Base-by-base conservation (phyloP, 2,329 filamentous ascomycete species). In the Chrysoporthe deuterocubensis region DNA sequence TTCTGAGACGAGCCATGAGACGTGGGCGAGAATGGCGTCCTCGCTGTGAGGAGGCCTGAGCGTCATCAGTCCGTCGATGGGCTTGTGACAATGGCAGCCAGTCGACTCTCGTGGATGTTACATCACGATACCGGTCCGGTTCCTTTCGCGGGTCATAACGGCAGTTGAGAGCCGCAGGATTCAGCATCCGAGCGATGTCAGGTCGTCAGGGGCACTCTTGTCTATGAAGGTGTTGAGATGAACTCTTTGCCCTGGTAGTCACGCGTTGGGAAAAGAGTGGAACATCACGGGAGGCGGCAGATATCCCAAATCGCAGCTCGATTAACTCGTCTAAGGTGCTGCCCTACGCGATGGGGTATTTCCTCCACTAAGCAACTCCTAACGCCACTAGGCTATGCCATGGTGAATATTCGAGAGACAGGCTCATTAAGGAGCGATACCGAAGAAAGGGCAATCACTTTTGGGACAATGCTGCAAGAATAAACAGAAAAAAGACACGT, bases 301-400 rank as follows among this genome's bases (percentile, higher is more conserved):
- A 16, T 48, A 48, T 18, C 44, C 5, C 11, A 32, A 54, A 13
- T 26, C 18, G 3, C 32, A 13, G 26, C 50, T 54, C 21, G 11
- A 32, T 54, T 54, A 21, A 54, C 50, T 54, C 26, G 50, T 54
- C 26, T 34, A 34, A 54, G 50, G 50, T 54, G 21, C 21, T 54
- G 50, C 50, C 21, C 13, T 21, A 44, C 37, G 21, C 42, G 18
- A 60, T 61, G 4, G 58, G 59, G 59, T 61, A 61, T 61, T 26
- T 61, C 59, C 50, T 56, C 48, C 62, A 26, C 37, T 21, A 54
- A 42, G 37, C 62, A 56, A 34, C 16, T 56, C 43, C 32, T 57
- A 18, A 57, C 54, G 32, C 54, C 54, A 40, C 34, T 40, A 4
- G 34, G 50, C 26, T 54, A 14, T 54, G 14, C 14, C 21, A 16